Percentiles rank a stretch among this genome's conserved stretches.
Evolutionary conservation across 352 stramenopile genomes (phyloP).

Genomic region (Pythium apleroticum): DNA sequence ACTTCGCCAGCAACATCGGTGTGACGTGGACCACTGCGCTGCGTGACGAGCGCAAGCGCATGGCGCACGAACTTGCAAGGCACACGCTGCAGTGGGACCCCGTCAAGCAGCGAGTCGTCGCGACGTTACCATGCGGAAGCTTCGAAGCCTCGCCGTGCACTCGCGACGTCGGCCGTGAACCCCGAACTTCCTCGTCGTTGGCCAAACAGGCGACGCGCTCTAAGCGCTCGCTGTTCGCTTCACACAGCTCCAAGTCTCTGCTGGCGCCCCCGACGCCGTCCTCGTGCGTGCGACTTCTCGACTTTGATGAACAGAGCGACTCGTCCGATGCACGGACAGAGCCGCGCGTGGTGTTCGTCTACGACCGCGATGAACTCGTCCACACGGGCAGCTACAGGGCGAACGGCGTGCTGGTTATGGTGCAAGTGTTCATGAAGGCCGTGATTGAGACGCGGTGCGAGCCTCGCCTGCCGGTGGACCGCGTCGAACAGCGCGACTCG

Average conservation of each 20-base stretch:
- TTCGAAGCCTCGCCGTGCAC: slow-evolving; percentile 22
- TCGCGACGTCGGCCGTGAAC: slow-evolving; percentile 8
- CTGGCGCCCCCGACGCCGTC: slow-evolving; percentile 21
- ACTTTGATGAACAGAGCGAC: slow-evolving; percentile 29
- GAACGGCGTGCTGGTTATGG: slow-evolving; percentile 55
- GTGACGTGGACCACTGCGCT: slow-evolving; percentile 38
- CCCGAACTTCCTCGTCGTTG: not conserved
- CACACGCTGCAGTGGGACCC: slow-evolving; percentile 22
- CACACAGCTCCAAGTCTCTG: slow-evolving; percentile 16
- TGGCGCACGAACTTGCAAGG: slow-evolving; percentile 16
- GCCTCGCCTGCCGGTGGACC: slow-evolving; percentile 44
- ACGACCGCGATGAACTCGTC: slow-evolving; percentile 56
- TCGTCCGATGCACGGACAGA: slow-evolving; percentile 17
- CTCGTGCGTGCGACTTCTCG: slow-evolving; percentile 50
- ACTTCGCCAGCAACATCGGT: slow-evolving; percentile 19
- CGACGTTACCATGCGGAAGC: slow-evolving; percentile 20
- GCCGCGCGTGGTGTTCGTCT: slow-evolving; percentile 27
- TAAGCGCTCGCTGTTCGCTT: slow-evolving; percentile 32
- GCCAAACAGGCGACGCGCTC: slow-evolving; percentile 4
- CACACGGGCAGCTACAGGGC: slow-evolving; percentile 58
- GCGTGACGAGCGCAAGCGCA: slow-evolving; percentile 13
- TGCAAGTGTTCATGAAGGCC: slow-evolving; percentile 56
- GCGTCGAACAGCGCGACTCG: slow-evolving; percentile 45
- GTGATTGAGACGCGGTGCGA: slow-evolving; percentile 33
- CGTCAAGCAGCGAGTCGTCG: slow-evolving; percentile 13